Evolutionary conservation across 2,329 filamentous ascomycete genomes (phyloP).

Genomic region (Trichoderma aggressivum): DNA sequence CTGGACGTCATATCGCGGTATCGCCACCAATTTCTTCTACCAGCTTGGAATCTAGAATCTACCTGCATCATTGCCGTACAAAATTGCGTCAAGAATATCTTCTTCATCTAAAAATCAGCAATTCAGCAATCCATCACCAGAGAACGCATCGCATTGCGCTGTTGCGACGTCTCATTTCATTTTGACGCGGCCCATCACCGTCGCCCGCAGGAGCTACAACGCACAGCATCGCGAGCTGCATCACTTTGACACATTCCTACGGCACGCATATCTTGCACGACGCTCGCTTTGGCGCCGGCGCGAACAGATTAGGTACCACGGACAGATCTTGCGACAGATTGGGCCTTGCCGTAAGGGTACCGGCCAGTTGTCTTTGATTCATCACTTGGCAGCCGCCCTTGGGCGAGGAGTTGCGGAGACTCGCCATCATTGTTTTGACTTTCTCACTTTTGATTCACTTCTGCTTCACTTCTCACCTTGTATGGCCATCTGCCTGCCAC

Average conservation of each 20-base stretch:
- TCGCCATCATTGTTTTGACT: background rate
- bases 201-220: background rate
- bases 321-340: background rate
- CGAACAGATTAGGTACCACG: constrained; percentile 14
- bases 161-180: background rate
- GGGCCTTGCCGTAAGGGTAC: background rate
- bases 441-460: constrained; percentile 22
- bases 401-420: constrained; percentile 1
- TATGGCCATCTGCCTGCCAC: constrained; percentile 15
- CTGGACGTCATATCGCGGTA: background rate
- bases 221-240: constrained; percentile 15
- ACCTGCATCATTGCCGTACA: background rate
- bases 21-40: background rate
- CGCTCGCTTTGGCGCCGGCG: constrained; percentile 12
- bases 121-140: background rate
- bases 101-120: background rate
- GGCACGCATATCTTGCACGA: constrained; percentile 18
- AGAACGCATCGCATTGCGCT: background rate
- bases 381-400: constrained; percentile 6
- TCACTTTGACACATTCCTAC: constrained; percentile 8
- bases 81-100: background rate
- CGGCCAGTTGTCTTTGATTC: constrained; percentile 1
- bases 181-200: background rate
- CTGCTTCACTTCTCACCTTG: constrained; percentile 20
- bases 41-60: background rate